Conservation (phyloP, 176 grass and related monocot species). For the Zoysia japonica region DNA sequence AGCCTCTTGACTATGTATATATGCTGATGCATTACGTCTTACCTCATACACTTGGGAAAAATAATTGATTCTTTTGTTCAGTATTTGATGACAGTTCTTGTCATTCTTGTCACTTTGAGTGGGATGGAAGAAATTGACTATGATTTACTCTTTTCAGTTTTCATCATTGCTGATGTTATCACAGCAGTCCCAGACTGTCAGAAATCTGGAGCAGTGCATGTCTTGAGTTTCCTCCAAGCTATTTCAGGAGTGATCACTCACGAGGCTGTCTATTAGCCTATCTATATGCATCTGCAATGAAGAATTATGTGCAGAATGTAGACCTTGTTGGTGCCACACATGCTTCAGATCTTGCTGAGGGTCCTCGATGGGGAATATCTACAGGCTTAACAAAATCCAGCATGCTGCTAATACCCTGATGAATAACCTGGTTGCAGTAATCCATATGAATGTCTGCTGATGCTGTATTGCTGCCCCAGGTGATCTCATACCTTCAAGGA, state of each 20-base stretch:
- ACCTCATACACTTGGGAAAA: background rate
- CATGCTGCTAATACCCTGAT: background rate
- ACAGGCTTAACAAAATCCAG: conserved; percentile 8
- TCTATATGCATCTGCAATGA: conserved; percentile 5
- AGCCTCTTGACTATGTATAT: background rate
- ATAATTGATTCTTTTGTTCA: conserved; percentile 8
- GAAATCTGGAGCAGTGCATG: conserved; percentile 27
- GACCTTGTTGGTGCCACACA: conserved; percentile 10
- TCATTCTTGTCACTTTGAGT: conserved; percentile 3
- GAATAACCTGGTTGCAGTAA: background rate
- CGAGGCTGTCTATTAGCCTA: conserved; percentile 16
- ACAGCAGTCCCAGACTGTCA: conserved; percentile 42
- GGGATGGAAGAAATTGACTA: conserved; percentile 23
- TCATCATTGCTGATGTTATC: conserved; percentile 73
- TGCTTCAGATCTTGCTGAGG: background rate
- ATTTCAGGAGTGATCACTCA: conserved; percentile 1
- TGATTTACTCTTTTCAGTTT: conserved; percentile 56
- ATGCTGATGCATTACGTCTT: conserved; percentile 6
- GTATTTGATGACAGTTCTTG: background rate
- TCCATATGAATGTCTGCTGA: background rate
- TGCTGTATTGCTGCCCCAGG: background rate
- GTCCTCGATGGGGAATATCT: background rate
- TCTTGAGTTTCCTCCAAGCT: conserved; percentile 34
- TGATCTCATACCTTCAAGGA: conserved; percentile 6
- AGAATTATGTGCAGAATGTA: conserved; percentile 29